Evolutionary conservation across 306 rosid species (phyloP), one percentile per base, ranked within the genome.

Genomic region (Vicia faba): DNA sequence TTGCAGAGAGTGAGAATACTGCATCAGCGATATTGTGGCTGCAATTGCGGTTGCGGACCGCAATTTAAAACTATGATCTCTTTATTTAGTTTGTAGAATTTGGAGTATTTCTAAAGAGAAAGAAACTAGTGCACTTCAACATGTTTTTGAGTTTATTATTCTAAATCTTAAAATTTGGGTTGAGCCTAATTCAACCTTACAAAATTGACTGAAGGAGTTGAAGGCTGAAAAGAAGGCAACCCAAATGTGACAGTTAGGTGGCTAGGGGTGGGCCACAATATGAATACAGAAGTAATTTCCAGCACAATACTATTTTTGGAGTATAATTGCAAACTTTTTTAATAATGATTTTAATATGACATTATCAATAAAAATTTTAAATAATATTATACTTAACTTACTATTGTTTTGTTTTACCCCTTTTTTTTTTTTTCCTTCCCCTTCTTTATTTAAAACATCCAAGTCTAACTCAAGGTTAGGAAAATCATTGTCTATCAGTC

Each of bases 261-360:
- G 33, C 33, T 29, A 29, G 33, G 33, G 33, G 33, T 5, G 33
- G 33, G 5, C 7, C 33, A 29, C 33, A 4, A 29, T 29, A 29
- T 29, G 33, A 29, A 29, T 29, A 29, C 4, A 5, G 33, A 29
- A 4, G 33, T 6, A 29, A 29, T 29, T 29, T 29, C 33, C 7
- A 29, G 5, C 33, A 1, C 33, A 29, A 29, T 29, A 72, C 43
- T 36, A 41, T 18, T 64, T 40, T 51, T 64, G 26, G 14, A 51
- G 53, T 63, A 64, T 16, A 25, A 40, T 72, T 62, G 40, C 5
- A 38, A 40, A n/a, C n/a, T n/a, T n/a, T n/a, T n/a, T n/a, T n/a
- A n/a, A n/a, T 39, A 23, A 23, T 23, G 2, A 23, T 23, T 63
- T 43, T 28, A 31, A 12, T 38, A 55, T 64, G 16, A 39, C 3